Base-by-base conservation (phyloP, 108 stramenopile species). In the Fragilaria crotonensis region DNA sequence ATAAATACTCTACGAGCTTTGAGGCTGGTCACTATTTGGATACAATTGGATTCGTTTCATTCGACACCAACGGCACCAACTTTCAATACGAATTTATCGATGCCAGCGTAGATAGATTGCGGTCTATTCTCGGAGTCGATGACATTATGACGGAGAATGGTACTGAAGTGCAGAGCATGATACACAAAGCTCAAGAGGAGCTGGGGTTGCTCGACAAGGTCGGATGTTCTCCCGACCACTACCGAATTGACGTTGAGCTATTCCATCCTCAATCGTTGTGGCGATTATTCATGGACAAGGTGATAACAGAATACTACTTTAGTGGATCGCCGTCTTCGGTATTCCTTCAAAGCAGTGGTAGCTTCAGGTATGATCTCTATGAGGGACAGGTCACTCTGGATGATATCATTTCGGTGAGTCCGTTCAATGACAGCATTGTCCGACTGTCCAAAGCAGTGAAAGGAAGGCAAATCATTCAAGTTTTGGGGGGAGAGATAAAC, bases 21-120 rank as follows among this genome's bases (percentile, higher is more conserved):
- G 83, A 89, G 69, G 81, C 88, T 7, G 88, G 88, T 17, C 51
- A 72, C 28, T 89, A 73, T 57, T 55, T 85, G 7, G 84, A 89
- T 58, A 89, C 88, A 4, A 57, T 89, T 26, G 88, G 88, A 1
- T 81, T 81, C 50, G 71, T 78, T 45, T 83, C 84, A 4, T 83
- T 89, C 66, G 60, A 76, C 22, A 25, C 18, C 11, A 61, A 49
- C 22, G 58, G 46, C 22, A 56, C 59, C 17, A 30, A 46, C 2
- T 88, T 84, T 69, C 22, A 68, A 23, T 76, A 88, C 49, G 57
- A 32, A 2, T 77, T 77, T 48, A 52, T 77, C 19, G 68, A 82
- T 62, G 76, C 79, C 19, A 79, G 77, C 54, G 45, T 48, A 41
- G 51, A 68, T 28, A 57, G 36, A 0, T 50, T 88, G 49, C 33